Evolutionary conservation across 208 protist species (phyloP), one percentile per base, ranked within the genome.

Genomic region (Borovskyia barvae): DNA sequence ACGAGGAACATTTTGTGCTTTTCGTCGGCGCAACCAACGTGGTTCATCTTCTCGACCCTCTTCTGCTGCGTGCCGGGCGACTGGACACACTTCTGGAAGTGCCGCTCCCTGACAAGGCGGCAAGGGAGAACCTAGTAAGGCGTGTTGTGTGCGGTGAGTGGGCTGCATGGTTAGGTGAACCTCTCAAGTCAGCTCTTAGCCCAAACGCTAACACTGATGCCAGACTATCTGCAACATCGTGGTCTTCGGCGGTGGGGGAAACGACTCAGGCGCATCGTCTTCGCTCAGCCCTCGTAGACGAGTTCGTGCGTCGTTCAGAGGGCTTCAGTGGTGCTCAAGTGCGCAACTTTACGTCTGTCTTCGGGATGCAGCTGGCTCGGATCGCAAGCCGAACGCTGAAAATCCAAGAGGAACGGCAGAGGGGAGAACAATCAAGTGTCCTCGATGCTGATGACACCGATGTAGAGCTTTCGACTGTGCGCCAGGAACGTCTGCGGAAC

Each of bases 1-100:
- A 86, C 49, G 66, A 68, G 12, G 67, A 73, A 3, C 70, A 87
- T 48, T 66, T 84, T 9, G 62, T 90, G 22, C 25, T 87, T 19
- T 90, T 94, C 65, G 80, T 94, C 12, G 84, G 82, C 11, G 88
- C 88, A 11, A 94, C 88, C 0, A 94, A 94, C 30, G 77, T 87
- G 0, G 54, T 81, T n/a, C 56, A 86, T 20, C 51, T 80, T 41
- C 45, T 94, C 0, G 85, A 94, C 48, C 85, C 77, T 14, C 59
- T 84, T 19, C 53, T 94, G 33, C 75, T 94, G 25, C 81, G 85
- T 22, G 72, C 85, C 9, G 88, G 88, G 2, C 79, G 88, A 9
- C 80, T 94, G 25, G 88, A 94, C 64, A 90, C 82, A 12, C 56
- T 81, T 12, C 25, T 94, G 2, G 66, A 79, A 20, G 80, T 94